A percentile compares a stretch with the other conserved stretches of the same genome.
These are phyloP conservation scores for Rhododendron mucronatum DNA, from an alignment of 148 eudicot species.

Conservation along the genomic window DNA sequence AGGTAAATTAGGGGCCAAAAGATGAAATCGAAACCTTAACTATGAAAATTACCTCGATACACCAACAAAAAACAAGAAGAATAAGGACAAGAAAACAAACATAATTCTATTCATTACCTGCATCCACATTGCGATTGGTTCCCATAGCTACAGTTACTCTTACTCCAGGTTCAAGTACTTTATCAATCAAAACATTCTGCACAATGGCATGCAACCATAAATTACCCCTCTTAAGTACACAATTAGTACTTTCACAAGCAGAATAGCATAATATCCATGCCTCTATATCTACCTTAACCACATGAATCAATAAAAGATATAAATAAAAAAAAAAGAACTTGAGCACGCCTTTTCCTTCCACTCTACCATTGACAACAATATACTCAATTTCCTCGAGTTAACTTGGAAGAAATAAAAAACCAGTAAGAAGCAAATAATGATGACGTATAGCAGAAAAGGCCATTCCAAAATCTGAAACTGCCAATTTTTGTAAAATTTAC, in stretches of 20 bases:
- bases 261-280: slow-evolving; percentile 8
- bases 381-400: not conserved
- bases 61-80: not conserved
- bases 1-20: not conserved
- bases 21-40: not conserved
- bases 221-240: not conserved
- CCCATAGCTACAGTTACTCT: slow-evolving; percentile 95
- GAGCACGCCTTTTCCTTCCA: not conserved
- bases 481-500: not conserved
- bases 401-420: not conserved
- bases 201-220: slow-evolving; percentile 15
- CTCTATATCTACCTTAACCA: not conserved
- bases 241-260: not conserved
- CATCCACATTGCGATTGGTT: slow-evolving; percentile 55
- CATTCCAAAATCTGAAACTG: not conserved
- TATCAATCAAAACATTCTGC: slow-evolving; percentile 79
- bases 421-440: not conserved
- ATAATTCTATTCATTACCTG: slow-evolving; percentile 31
- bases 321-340: not conserved
- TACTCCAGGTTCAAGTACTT: slow-evolving; percentile 73
- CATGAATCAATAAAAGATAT: not conserved
- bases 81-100: not conserved
- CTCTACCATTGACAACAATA: not conserved
- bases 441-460: not conserved
- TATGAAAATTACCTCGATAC: not conserved